Conservation (phyloP, 139 green algal species). For the Chlorella vulgaris region DNA sequence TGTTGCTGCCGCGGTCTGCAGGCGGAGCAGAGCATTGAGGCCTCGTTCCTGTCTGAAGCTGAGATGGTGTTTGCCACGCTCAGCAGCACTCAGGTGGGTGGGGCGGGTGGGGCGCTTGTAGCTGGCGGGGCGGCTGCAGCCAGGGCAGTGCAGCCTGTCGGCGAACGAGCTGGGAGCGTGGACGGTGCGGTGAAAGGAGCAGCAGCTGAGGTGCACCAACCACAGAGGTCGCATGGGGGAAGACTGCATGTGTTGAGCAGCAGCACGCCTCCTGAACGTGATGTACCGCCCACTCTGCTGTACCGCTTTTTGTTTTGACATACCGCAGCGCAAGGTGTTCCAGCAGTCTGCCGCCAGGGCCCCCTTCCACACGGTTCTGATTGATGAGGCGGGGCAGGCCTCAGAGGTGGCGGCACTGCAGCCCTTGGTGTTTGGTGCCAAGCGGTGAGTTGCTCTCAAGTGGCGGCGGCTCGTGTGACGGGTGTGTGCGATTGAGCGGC, state of each 20-base stretch:
- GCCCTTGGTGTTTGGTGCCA: slow-evolving; percentile 77
- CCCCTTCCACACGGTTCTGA: slow-evolving; percentile 70
- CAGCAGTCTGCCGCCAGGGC: background rate
- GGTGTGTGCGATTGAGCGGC: background rate
- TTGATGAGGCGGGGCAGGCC: slow-evolving; percentile 95
- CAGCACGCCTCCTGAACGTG: no score
- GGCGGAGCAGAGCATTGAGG: slow-evolving; percentile 52
- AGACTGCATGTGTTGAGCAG: no score
- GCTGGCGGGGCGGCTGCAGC: no score
- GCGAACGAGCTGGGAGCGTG: no score
- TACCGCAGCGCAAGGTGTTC: slow-evolving; percentile 47
- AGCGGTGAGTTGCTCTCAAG: no score
- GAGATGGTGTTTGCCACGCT: slow-evolving; percentile 92
- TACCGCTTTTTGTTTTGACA: background rate
- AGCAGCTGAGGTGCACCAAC: no score
- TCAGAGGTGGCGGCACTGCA: slow-evolving; percentile 85
- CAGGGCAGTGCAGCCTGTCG: no score
- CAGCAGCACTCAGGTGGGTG: slow-evolving; percentile 60
- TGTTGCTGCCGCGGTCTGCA: no score
- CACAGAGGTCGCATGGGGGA: no score
- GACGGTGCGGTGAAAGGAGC: no score
- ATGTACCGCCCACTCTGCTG: background rate
- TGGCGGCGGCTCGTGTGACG: background rate
- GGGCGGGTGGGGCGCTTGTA: background rate
- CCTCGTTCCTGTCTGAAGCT: slow-evolving; percentile 59